Conservation (phyloP, 108 stramenopile species). For the Cyclotella atomus region DNA sequence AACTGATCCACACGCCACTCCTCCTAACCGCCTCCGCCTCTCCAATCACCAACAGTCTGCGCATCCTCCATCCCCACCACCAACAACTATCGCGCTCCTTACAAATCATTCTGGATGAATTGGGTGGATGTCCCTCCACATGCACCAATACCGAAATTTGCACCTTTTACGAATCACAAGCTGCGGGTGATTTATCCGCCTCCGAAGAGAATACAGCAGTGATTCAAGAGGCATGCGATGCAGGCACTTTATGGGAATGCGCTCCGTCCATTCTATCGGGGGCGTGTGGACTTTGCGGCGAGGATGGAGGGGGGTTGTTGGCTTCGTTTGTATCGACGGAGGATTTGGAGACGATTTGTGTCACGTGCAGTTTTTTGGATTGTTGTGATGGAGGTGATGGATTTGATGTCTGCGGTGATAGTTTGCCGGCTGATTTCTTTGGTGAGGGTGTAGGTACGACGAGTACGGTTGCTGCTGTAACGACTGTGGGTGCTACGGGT, state of each 20-base stretch:
- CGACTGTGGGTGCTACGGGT: background rate
- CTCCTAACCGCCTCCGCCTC: background rate
- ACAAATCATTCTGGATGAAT: background rate
- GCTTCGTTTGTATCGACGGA: background rate
- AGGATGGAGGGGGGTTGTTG: background rate
- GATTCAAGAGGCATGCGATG: background rate
- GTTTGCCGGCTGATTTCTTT: background rate
- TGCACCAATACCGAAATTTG: constrained; percentile 6
- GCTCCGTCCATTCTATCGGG: background rate
- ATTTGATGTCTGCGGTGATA: background rate
- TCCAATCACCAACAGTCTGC: background rate
- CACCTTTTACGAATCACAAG: background rate
- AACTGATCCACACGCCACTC: background rate
- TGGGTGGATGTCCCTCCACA: background rate
- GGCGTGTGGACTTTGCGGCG: constrained; percentile 1
- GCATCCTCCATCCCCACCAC: background rate
- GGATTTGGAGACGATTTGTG: background rate
- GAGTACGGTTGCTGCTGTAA: background rate
- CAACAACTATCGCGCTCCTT: background rate
- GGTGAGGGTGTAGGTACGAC: background rate
- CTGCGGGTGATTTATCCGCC: no score
- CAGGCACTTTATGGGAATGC: background rate
- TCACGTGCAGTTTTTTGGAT: background rate
- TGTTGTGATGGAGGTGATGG: background rate
- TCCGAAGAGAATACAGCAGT: background rate